These are phyloP conservation scores for Oryza rufipogon DNA, from an alignment of 176 grass and related monocot genomes.

Conservation along the genomic window DNA sequence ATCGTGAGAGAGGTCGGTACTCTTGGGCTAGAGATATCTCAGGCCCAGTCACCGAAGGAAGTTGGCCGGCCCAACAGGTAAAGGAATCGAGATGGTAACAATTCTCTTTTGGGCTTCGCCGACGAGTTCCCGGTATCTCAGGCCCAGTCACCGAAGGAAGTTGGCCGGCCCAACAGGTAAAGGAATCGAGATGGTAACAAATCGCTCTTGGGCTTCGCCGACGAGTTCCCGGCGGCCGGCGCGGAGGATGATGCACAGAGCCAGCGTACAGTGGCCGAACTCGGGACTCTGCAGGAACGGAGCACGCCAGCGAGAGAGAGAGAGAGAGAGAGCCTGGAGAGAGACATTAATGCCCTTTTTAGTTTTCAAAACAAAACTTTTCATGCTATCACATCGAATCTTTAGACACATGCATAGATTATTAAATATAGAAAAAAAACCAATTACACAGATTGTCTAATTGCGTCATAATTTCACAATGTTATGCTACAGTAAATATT, in stretches of 20 bases:
- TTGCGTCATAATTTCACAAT: too few species aligned
- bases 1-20: too few species aligned
- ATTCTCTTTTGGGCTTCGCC: background rate
- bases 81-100: too few species aligned
- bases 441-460: too few species aligned
- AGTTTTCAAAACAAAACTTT: too few species aligned
- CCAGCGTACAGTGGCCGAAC: background rate
- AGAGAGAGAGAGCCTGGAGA: slow-evolving; percentile 17
- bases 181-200: too few species aligned
- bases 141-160: background rate
- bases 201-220: background rate
- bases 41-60: background rate
- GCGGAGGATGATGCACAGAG: too few species aligned
- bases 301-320: slow-evolving; percentile 23
- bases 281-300: slow-evolving; percentile 18
- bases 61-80: background rate
- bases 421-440: too few species aligned
- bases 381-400: too few species aligned
- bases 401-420: too few species aligned
- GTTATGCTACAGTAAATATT: too few species aligned
- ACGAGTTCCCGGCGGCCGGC: too few species aligned
- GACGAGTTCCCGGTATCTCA: background rate
- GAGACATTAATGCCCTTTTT: background rate
- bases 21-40: background rate
- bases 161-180: background rate